Percentiles rank a stretch among this genome's conserved stretches.
phyloP scores from a whole-genome alignment of 495 filamentous ascomycete species.

The Penicillium desertorum region DNA sequence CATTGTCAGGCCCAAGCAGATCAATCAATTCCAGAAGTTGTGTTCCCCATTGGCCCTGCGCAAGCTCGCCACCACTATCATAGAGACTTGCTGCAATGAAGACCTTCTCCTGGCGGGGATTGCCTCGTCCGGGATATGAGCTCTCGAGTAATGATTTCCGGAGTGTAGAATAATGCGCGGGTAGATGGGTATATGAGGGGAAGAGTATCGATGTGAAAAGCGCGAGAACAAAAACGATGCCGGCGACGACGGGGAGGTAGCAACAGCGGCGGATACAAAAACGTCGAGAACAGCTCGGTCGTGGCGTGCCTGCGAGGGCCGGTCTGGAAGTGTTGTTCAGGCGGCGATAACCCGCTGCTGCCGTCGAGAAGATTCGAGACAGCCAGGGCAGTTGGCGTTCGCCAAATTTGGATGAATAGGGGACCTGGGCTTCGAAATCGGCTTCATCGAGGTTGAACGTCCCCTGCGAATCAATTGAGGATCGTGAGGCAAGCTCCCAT shows the following conservation, averaged over 20 bases:
- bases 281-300: slow-evolving; percentile 32
- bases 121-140: slow-evolving; percentile 55
- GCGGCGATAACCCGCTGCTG: slow-evolving; percentile 36
- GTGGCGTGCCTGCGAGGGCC: slow-evolving; percentile 24
- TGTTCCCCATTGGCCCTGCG: slow-evolving; percentile 65
- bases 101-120: slow-evolving; percentile 62
- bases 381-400: slow-evolving; percentile 27
- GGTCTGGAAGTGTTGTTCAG: slow-evolving; percentile 33
- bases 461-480: slow-evolving; percentile 47
- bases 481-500: slow-evolving; percentile 47
- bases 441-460: slow-evolving; percentile 50
- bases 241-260: slow-evolving; percentile 59
- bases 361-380: slow-evolving; percentile 31
- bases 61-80: slow-evolving; percentile 58
- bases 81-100: slow-evolving; percentile 77
- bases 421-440: slow-evolving; percentile 50
- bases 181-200: slow-evolving; percentile 60
- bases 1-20: slow-evolving; percentile 52
- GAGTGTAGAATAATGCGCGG: slow-evolving; percentile 50
- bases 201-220: slow-evolving; percentile 52
- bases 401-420: slow-evolving; percentile 28
- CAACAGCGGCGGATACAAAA: slow-evolving; percentile 64
- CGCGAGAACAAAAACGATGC: slow-evolving; percentile 62
- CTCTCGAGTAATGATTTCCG: slow-evolving; percentile 36
- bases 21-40: slow-evolving; percentile 63